These are phyloP conservation scores for Saccharomycopsis selenospora DNA, from an alignment of 805 yeast species.

Conservation along the genomic window DNA sequence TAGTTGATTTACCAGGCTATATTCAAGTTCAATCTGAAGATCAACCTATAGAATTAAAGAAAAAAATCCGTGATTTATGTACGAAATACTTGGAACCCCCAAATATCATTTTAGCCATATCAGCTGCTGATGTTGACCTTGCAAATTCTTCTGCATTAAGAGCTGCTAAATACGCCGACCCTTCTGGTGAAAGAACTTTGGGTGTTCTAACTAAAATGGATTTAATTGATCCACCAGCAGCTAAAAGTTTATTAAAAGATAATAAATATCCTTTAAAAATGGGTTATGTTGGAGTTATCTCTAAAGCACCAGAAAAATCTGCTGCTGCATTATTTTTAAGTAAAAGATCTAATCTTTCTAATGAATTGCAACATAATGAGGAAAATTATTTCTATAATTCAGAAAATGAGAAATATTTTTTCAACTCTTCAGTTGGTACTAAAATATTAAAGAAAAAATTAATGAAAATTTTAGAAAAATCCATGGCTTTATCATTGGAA, in stretches of 20 bases:
- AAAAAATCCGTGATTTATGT: conserved; percentile 72
- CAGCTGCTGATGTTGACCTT: conserved; percentile 96
- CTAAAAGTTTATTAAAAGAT: conserved; percentile 61
- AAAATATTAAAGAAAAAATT: conserved; percentile 67
- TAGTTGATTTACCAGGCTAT: conserved; percentile 96
- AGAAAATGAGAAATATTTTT: conserved; percentile 50
- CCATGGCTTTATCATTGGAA: conserved; percentile 82
- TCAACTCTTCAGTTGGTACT: conserved; percentile 69
- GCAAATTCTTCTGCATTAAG: conserved; percentile 93
- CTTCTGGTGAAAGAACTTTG: conserved; percentile 89
- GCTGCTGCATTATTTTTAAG: conserved; percentile 25
- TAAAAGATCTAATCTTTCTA: conserved; percentile 27
- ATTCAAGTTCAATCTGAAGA: conserved; percentile 96
- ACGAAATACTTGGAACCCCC: conserved; percentile 84
- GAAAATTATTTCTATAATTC: conserved; percentile 45
- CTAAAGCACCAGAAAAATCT: conserved; percentile 53
- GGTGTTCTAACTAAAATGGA: conserved; percentile 96
- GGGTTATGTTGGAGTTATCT: conserved; percentile 99
- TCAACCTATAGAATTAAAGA: conserved; percentile 80
- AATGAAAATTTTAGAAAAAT: conserved; percentile 78
- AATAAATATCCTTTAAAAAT: conserved; percentile 81
- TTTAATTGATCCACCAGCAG: conserved; percentile 71
- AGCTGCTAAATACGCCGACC: conserved; percentile 86
- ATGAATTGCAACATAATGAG: conserved; percentile 32
- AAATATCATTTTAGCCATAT: conserved; percentile 88